Evolutionary conservation across 495 filamentous ascomycete genomes (phyloP).

Genomic region (Daldinia bambusicola): DNA sequence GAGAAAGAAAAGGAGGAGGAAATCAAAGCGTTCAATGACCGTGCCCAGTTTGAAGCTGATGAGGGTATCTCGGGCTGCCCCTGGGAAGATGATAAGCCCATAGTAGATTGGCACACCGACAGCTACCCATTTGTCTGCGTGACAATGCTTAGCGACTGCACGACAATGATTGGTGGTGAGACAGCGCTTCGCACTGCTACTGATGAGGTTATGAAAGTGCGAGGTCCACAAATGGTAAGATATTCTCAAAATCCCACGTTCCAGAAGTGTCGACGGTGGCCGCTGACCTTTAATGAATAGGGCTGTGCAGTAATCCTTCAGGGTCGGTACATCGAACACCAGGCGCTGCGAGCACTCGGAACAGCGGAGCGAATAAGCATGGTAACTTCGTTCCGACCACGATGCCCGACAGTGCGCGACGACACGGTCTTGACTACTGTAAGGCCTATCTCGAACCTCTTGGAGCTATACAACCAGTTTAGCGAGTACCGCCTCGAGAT

Average conservation of each 20-base stretch:
- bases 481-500: conserved; percentile 77
- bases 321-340: conserved; percentile 77
- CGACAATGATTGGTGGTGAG: conserved; percentile 76
- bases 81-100: conserved; percentile 68
- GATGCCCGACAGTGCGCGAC: conserved; percentile 66
- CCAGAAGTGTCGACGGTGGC: background rate
- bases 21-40: conserved; percentile 39
- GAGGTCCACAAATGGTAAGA: conserved; percentile 72
- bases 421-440: conserved; percentile 75
- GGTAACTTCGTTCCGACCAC: conserved; percentile 77
- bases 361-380: conserved; percentile 75
- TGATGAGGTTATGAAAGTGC: conserved; percentile 73
- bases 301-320: conserved; percentile 75
- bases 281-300: conserved; percentile 49
- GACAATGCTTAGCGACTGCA: conserved; percentile 77
- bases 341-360: conserved; percentile 71
- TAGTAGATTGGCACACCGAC: conserved; percentile 79
- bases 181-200: conserved; percentile 70
- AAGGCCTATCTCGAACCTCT: conserved; percentile 70
- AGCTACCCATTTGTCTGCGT: conserved; percentile 83
- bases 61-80: conserved; percentile 44
- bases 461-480: conserved; percentile 76
- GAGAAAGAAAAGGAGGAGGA: conserved; percentile 58
- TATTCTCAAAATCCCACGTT: background rate
- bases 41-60: conserved; percentile 58